Conservation (phyloP, 768 basidiomycete species). For the Mrakia blollopis region DNA sequence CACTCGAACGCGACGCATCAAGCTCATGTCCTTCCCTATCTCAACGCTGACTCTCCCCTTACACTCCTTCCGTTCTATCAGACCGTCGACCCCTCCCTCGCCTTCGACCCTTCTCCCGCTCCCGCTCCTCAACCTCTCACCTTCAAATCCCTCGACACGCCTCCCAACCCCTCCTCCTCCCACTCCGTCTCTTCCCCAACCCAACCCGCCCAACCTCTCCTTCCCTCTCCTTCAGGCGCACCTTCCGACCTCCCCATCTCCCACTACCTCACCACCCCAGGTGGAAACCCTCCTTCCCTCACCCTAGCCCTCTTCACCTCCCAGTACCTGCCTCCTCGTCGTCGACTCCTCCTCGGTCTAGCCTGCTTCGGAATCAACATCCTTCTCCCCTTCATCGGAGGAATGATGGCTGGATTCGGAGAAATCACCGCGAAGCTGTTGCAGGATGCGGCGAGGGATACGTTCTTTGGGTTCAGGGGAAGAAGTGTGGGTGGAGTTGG, state of each 20-base stretch:
- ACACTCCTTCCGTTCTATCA: neutral
- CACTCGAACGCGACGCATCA: neutral
- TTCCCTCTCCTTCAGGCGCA: neutral
- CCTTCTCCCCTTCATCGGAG: slow-evolving; percentile 32
- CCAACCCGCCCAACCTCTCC: neutral
- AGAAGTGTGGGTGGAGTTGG: slow-evolving; percentile 4
- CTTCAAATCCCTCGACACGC: neutral
- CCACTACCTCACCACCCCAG: slow-evolving; percentile 24
- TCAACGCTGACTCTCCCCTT: neutral
- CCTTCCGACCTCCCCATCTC: slow-evolving; percentile 29
- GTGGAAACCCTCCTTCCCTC: slow-evolving; percentile 30
- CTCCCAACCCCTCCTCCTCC: neutral
- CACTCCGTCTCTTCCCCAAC: too few species aligned
- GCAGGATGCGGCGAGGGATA: slow-evolving; percentile 16
- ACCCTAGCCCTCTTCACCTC: slow-evolving; percentile 32
- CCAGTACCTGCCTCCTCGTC: slow-evolving; percentile 29
- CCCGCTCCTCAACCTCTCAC: neutral
- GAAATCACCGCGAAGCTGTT: slow-evolving; percentile 28
- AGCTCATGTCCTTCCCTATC: neutral
- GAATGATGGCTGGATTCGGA: slow-evolving; percentile 33
- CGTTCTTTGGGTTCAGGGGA: slow-evolving; percentile 11
- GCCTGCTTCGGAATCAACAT: slow-evolving; percentile 33
- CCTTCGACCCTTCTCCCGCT: neutral
- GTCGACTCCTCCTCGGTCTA: slow-evolving; percentile 28
- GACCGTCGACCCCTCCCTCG: slow-evolving; percentile 15